These are phyloP conservation scores for Gymnopilus junonius DNA, from an alignment of 768 basidiomycete species.

Conservation along the genomic window DNA sequence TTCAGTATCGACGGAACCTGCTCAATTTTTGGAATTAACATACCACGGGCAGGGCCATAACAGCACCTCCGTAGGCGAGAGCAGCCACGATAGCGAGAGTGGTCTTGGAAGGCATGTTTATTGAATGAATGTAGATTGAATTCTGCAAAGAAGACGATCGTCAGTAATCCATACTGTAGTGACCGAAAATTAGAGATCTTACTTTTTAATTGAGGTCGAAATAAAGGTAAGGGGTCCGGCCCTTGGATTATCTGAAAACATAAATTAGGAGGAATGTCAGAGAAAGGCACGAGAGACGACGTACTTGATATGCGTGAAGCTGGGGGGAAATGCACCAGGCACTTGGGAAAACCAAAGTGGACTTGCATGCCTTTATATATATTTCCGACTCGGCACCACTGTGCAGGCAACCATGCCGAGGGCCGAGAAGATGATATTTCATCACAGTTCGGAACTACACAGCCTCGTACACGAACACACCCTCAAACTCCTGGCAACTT, in stretches of 20 bases:
- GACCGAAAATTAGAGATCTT: not conserved
- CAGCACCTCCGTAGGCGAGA: constrained; percentile 18
- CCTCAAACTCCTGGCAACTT: not conserved
- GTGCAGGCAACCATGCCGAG: not conserved
- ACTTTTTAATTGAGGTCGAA: constrained; percentile 18
- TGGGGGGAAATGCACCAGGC: constrained; percentile 27
- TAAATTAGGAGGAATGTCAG: not conserved
- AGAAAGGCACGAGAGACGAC: not conserved
- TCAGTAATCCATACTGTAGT: not conserved
- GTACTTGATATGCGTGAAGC: constrained; percentile 19
- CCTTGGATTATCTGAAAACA: constrained; percentile 15
- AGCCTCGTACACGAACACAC: not conserved
- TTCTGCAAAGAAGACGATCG: constrained; percentile 1
- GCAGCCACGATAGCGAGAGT: constrained; percentile 21
- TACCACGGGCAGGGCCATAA: constrained; percentile 21
- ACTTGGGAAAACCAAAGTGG: constrained; percentile 19
- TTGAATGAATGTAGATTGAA: constrained; percentile 12
- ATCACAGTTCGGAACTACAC: not conserved
- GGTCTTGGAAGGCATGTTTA: constrained; percentile 23
- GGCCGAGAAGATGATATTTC: not conserved
- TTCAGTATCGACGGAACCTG: not conserved
- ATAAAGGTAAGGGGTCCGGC: constrained; percentile 20
- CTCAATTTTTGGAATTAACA: no score
- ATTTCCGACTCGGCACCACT: not conserved
- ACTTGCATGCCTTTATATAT: constrained; percentile 16